phyloP scores from a whole-genome alignment of 208 protist species.

The Wallacemonas sp. region DNA sequence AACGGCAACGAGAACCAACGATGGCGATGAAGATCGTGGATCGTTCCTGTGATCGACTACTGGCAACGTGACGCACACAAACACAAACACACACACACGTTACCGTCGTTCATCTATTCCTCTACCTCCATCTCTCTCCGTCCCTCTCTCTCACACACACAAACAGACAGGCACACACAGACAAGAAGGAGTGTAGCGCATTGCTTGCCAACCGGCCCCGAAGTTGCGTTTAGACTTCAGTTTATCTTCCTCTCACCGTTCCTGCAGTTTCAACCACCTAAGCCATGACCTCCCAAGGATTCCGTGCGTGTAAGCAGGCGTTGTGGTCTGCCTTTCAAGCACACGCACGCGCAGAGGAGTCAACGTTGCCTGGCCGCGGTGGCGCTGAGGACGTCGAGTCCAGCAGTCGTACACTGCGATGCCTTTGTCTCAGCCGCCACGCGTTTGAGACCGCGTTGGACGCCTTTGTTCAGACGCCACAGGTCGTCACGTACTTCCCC shows the following conservation, averaged over 20 bases:
- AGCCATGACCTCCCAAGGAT: conserved; percentile 5
- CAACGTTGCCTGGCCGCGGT: too few species aligned
- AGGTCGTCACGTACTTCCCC: background rate
- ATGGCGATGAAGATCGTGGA: too few species aligned
- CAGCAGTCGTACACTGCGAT: background rate
- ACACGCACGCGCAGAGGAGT: conserved; percentile 11
- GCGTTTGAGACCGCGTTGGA: background rate
- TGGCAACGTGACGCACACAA: background rate
- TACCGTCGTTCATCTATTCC: too few species aligned
- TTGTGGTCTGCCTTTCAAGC: conserved; percentile 45
- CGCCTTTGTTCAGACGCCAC: background rate
- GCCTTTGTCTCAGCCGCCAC: background rate
- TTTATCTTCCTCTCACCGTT: background rate
- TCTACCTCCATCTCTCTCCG: background rate
- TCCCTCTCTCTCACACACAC: background rate
- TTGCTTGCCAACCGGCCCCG: too few species aligned
- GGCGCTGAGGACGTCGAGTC: background rate
- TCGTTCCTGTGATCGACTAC: too few species aligned
- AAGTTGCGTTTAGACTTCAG: background rate
- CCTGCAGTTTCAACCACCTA: background rate
- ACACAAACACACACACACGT: background rate
- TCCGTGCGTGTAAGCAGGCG: conserved; percentile 23
- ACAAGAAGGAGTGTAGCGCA: background rate
- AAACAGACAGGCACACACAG: background rate
- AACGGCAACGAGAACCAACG: too few species aligned